Percentiles rank a stretch among this genome's conserved stretches.
Conservation (phyloP, 345 rosid species). For the Pistacia integerrima region DNA sequence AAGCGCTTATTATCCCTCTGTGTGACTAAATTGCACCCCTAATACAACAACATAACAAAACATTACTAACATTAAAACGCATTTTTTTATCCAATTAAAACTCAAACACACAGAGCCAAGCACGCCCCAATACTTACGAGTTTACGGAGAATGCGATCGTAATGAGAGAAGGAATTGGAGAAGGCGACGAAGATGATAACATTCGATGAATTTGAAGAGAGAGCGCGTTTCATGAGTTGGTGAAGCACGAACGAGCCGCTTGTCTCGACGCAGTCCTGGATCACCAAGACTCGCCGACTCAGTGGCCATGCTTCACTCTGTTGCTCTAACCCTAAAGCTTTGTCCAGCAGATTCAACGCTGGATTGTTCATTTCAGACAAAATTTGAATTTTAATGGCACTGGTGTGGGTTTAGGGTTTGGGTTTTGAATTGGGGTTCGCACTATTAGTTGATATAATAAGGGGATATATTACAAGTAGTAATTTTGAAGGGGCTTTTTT, state of each 20-base stretch:
- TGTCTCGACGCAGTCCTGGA: constrained; percentile 87
- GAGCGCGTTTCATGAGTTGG: constrained; percentile 76
- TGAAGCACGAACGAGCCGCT: constrained; percentile 78
- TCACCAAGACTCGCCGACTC: constrained; percentile 48
- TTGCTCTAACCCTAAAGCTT: constrained; percentile 64
- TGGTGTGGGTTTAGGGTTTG: constrained; percentile 8
- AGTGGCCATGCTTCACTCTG: constrained; percentile 44
- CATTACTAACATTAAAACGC: not conserved
- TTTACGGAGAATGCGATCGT: constrained; percentile 78
- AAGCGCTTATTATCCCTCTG: constrained; percentile 64
- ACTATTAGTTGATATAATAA: too few species aligned
- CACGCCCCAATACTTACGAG: constrained; percentile 38
- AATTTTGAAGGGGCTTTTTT: too few species aligned
- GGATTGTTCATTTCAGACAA: constrained; percentile 38
- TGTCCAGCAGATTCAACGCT: constrained; percentile 58
- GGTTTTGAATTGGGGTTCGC: not conserved
- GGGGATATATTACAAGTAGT: too few species aligned
- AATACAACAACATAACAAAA: constrained; percentile 6
- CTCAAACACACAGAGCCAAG: not conserved
- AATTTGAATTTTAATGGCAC: too few species aligned
- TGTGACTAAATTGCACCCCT: constrained; percentile 81
- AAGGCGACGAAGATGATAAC: constrained; percentile 70
- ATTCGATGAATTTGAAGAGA: constrained; percentile 48
- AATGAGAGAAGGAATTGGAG: constrained; percentile 84
- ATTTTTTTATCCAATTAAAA: not conserved